Conservation (phyloP, 2,329 filamentous ascomycete species). For the Pseudofabraea citricarpa region DNA sequence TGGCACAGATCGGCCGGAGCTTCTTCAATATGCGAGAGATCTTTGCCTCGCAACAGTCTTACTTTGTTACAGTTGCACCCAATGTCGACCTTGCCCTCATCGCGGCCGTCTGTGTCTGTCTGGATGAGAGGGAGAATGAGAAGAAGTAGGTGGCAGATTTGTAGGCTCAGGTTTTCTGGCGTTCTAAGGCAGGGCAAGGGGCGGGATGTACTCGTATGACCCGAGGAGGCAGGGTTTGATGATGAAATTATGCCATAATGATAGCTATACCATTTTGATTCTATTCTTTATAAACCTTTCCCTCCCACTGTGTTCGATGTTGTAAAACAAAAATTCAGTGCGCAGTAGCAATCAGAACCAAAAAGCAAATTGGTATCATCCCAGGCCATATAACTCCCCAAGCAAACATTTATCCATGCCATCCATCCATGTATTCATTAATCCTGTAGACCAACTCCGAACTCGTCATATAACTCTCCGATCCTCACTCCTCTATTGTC, state of each 20-base stretch:
- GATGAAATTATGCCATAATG: too few species aligned
- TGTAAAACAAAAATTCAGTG: too few species aligned
- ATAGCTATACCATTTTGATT: too few species aligned
- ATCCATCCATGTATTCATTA: conserved; percentile 5
- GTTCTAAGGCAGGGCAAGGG: too few species aligned
- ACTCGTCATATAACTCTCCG: conserved; percentile 28
- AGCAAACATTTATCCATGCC: conserved; percentile 5
- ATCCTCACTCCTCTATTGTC: conserved; percentile 51
- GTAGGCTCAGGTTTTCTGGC: not conserved
- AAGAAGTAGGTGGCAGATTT: conserved; percentile 11
- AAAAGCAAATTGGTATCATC: conserved; percentile 20
- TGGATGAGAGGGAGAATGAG: conserved; percentile 62
- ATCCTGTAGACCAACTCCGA: conserved; percentile 27
- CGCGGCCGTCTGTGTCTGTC: conserved; percentile 60
- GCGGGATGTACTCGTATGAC: too few species aligned
- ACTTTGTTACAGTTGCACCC: conserved; percentile 57
- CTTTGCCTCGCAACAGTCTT: conserved; percentile 59
- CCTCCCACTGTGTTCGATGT: too few species aligned
- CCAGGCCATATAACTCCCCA: not conserved
- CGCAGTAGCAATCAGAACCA: too few species aligned
- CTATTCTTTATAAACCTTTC: too few species aligned
- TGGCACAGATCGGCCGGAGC: conserved; percentile 53
- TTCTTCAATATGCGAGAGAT: conserved; percentile 53
- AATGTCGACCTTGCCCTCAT: conserved; percentile 63
- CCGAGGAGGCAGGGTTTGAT: too few species aligned